Percentiles rank a stretch among this genome's conserved stretches.
Conservation (phyloP, 345 rosid genomes). For the Brassica incana region DNA sequence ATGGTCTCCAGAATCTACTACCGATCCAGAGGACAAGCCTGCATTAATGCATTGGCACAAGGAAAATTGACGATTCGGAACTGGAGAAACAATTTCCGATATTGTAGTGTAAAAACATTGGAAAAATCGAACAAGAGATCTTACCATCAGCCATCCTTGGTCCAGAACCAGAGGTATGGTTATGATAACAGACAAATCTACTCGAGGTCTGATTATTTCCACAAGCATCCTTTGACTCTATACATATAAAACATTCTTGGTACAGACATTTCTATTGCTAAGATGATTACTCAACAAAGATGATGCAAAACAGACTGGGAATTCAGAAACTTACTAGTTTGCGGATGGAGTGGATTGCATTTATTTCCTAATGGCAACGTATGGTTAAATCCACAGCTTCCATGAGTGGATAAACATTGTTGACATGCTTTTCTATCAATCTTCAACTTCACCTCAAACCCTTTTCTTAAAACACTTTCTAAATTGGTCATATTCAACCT, state of each 20-base stretch:
- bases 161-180: not conserved
- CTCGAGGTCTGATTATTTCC: not conserved
- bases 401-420: not conserved
- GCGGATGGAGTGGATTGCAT: not conserved
- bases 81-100: too few relatives aligned
- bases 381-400: not conserved
- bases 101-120: not conserved
- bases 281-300: not conserved
- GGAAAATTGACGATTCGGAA: too few relatives aligned
- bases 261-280: not conserved
- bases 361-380: not conserved
- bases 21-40: not conserved
- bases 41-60: not conserved
- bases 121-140: not conserved
- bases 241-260: not conserved
- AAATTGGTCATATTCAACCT: not conserved
- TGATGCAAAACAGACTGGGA: not conserved
- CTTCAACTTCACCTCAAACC: not conserved
- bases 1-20: not conserved
- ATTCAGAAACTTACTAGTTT: not conserved
- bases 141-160: not conserved
- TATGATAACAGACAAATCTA: not conserved
- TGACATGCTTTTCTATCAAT: not conserved
- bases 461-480: not conserved
- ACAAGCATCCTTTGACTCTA: not conserved